Conservation (phyloP, 495 filamentous ascomycete species). For the Neurospora sp. region DNA sequence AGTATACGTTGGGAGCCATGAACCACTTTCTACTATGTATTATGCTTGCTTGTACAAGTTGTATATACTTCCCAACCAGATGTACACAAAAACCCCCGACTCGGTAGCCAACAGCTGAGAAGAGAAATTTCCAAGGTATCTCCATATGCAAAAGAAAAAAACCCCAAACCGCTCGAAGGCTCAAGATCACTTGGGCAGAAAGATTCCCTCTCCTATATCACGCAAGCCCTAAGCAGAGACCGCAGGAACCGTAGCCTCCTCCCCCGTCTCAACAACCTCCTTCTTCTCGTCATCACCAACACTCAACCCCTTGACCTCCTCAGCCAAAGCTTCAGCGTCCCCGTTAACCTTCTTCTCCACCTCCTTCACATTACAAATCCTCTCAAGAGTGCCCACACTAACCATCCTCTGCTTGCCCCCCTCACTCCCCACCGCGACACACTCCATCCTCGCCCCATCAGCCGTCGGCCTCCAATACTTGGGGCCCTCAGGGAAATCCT, state of each 20-base stretch:
- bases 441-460: conserved; percentile 30
- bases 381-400: conserved; percentile 26
- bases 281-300: conserved; percentile 7
- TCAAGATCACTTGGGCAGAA: conserved; percentile 28
- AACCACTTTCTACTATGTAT: not conserved
- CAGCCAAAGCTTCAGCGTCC: not conserved
- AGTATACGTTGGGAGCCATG: no score
- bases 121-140: not conserved
- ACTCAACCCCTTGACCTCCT: conserved; percentile 4
- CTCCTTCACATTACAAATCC: conserved; percentile 26
- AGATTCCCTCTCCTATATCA: not conserved
- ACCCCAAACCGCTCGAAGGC: conserved; percentile 47
- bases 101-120: not conserved
- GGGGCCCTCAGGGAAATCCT: conserved; percentile 38
- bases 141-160: conserved; percentile 19
- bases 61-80: not conserved
- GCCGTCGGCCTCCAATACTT: conserved; percentile 37
- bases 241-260: conserved; percentile 1
- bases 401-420: conserved; percentile 25
- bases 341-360: not conserved
- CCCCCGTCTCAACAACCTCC: conserved; percentile 9
- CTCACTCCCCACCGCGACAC: conserved; percentile 34
- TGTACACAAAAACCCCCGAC: not conserved
- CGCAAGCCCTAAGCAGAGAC: not conserved
- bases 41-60: not conserved